These are phyloP conservation scores for Shiraia bambusicola DNA, from an alignment of 2,329 filamentous ascomycete species.

Conservation along the genomic window DNA sequence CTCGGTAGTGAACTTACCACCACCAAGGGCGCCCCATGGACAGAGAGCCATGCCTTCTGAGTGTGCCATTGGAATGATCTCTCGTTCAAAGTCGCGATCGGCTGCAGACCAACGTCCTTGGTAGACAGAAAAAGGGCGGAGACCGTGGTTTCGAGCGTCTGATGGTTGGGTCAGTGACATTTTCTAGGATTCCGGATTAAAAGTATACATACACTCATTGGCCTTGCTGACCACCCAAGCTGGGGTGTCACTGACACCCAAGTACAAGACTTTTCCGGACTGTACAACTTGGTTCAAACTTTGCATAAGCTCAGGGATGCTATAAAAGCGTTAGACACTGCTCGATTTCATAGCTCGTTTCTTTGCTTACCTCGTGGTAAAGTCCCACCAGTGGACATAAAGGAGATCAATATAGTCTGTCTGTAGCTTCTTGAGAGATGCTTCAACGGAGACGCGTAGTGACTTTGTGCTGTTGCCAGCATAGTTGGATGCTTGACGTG, in stretches of 20 bases:
- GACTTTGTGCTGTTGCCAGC: conserved; percentile 46
- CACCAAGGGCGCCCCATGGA: conserved; percentile 57
- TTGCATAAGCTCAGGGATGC: conserved; percentile 44
- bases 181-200: no score
- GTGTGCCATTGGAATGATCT: conserved; percentile 67
- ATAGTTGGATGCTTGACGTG: conserved; percentile 44
- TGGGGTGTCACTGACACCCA: conserved; percentile 43
- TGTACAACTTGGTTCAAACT: conserved; percentile 39
- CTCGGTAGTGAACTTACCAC: conserved; percentile 46
- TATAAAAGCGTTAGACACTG: neutral
- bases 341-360: no score
- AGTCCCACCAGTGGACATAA: conserved; percentile 48
- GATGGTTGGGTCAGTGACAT: conserved; percentile 1
- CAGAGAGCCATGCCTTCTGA: conserved; percentile 64
- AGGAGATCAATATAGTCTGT: conserved; percentile 46
- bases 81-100: conserved; percentile 67
- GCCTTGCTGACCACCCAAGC: conserved; percentile 50
- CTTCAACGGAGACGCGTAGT: conserved; percentile 42
- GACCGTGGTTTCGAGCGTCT: conserved; percentile 68
- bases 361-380: conserved; percentile 21
- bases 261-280: conserved; percentile 43
- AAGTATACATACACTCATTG: conserved; percentile 44
- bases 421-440: conserved; percentile 46
- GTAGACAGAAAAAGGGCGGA: conserved; percentile 69
- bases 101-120: conserved; percentile 64